phyloP scores from a whole-genome alignment of 2,329 filamentous ascomycete species.

The Aspergillus awamori region DNA sequence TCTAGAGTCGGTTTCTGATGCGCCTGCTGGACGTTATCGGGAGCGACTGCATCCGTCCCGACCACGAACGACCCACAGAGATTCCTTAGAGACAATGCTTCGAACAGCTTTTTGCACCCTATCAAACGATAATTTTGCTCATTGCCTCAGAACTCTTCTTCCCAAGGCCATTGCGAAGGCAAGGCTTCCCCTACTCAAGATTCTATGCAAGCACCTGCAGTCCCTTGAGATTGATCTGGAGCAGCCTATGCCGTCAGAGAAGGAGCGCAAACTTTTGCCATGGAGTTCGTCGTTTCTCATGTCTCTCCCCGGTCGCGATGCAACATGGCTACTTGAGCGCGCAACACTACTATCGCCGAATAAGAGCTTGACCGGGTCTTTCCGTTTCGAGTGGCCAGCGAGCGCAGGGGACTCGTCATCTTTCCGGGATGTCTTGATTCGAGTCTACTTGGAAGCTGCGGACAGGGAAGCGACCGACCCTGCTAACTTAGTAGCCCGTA shows the following conservation, averaged over 20 bases:
- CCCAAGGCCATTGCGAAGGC: background rate
- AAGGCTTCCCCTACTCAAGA: background rate
- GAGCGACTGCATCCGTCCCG: background rate
- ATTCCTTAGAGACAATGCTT: background rate
- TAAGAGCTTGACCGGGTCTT: background rate
- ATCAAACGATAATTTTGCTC: background rate
- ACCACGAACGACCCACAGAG: background rate
- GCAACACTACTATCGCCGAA: background rate
- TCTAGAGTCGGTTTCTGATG: background rate
- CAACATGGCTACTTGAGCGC: background rate
- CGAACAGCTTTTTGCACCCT: background rate
- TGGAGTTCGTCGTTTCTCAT: background rate
- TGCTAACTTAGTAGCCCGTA: background rate
- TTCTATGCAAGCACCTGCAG: background rate
- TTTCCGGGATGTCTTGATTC: background rate
- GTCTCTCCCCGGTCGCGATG: background rate
- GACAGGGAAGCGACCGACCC: background rate
- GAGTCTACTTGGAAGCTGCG: background rate
- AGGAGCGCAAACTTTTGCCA: background rate
- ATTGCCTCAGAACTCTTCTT: background rate
- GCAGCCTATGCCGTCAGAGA: background rate
- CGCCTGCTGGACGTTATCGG: background rate
- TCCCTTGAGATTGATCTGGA: background rate
- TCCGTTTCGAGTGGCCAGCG: background rate
- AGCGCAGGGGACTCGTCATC: background rate